These are phyloP conservation scores for Collybia mongolica DNA, from an alignment of 768 basidiomycete species.

Conservation along the genomic window DNA sequence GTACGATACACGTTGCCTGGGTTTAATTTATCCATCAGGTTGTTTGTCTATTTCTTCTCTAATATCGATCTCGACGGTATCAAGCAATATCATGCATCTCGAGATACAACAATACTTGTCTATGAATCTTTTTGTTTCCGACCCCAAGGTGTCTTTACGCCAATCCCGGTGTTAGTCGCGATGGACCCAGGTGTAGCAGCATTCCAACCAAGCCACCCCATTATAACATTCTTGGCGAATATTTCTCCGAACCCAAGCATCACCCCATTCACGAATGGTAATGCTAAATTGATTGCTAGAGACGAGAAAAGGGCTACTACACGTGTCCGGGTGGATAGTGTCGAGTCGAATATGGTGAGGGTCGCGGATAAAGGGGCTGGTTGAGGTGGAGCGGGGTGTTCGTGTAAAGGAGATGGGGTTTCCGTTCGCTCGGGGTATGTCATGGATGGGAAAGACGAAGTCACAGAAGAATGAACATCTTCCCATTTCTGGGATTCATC, in stretches of 20 bases:
- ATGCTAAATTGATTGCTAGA: conserved; percentile 77
- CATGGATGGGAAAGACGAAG: conserved; percentile 78
- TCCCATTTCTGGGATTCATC: conserved; percentile 71
- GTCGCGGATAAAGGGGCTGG: conserved; percentile 50
- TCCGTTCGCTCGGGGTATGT: conserved; percentile 66
- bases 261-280: conserved; percentile 91
- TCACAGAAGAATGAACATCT: conserved; percentile 57
- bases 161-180: conserved; percentile 36
- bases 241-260: conserved; percentile 98
- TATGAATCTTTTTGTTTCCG: conserved; percentile 18
- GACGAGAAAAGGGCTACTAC: conserved; percentile 68
- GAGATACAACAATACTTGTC: background rate
- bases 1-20: too few relatives aligned
- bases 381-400: conserved; percentile 18
- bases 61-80: too few relatives aligned
- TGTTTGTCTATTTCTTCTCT: too few relatives aligned
- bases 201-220: conserved; percentile 54
- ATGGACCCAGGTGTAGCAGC: conserved; percentile 30
- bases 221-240: conserved; percentile 77
- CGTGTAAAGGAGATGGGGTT: conserved; percentile 41
- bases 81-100: background rate
- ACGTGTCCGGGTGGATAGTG: conserved; percentile 66
- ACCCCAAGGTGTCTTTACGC: conserved; percentile 19
- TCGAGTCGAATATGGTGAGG: conserved; percentile 66
- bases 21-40: too few relatives aligned